Conservation (phyloP, 139 green algal species). For the Chlamydomonas incerta region DNA sequence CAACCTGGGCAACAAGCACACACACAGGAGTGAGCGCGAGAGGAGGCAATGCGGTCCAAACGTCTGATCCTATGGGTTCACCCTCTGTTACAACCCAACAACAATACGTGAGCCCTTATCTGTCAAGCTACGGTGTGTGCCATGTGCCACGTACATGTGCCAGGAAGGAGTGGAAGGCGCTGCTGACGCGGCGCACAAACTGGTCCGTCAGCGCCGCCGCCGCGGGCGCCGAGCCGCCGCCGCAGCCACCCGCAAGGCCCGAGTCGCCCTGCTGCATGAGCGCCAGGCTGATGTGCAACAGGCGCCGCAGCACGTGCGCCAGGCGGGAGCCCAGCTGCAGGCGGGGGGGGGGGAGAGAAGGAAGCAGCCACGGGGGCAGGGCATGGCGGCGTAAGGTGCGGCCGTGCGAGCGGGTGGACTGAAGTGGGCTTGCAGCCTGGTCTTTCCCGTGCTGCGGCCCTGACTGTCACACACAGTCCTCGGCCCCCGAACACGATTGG, state of each 20-base stretch:
- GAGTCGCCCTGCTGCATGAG: constrained; percentile 74
- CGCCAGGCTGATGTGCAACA: constrained; percentile 93
- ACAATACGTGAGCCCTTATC: too few relatives aligned
- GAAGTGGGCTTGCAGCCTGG: too few relatives aligned
- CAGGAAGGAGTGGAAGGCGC: constrained; percentile 88
- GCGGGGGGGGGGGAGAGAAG: not conserved
- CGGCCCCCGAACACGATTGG: too few relatives aligned
- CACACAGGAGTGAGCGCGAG: too few relatives aligned
- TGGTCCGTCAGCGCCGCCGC: constrained; percentile 24
- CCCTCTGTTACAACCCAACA: too few relatives aligned
- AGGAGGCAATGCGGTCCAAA: too few relatives aligned
- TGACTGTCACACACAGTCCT: too few relatives aligned
- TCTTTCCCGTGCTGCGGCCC: too few relatives aligned
- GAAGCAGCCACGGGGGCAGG: not conserved
- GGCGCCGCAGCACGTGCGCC: constrained; percentile 86
- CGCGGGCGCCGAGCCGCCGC: not conserved
- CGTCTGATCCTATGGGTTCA: too few relatives aligned
- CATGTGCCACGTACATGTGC: constrained; percentile 72
- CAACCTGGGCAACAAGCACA: not conserved
- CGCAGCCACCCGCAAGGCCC: not conserved
- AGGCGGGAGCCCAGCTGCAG: constrained; percentile 88
- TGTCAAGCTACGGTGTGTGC: too few relatives aligned
- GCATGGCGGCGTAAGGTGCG: not conserved
- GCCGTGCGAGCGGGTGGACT: too few relatives aligned
- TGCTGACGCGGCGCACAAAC: constrained; percentile 85